These are phyloP conservation scores for Aspergillus aculeatinus DNA, from an alignment of 2,329 filamentous ascomycete species.

Conservation along the genomic window DNA sequence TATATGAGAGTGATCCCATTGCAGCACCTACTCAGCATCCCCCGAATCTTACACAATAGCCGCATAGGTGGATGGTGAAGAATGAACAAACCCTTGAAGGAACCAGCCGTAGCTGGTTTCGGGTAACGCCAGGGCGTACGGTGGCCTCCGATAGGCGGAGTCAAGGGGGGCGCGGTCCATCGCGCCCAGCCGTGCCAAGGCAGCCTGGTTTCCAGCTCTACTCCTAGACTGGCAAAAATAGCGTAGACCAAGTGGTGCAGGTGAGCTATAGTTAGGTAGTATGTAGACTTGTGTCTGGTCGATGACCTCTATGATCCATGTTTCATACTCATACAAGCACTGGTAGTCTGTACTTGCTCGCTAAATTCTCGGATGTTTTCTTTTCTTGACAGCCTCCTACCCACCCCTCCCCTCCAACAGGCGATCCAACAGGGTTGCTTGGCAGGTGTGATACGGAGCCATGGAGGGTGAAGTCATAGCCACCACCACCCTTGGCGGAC, in stretches of 20 bases:
- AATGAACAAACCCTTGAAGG: neutral
- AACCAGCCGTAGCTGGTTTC: neutral
- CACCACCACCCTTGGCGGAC: neutral
- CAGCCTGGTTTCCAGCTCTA: neutral
- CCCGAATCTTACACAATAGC: neutral
- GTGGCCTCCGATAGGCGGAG: neutral
- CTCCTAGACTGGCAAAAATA: neutral
- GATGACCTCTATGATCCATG: too few species aligned
- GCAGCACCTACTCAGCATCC: too few species aligned
- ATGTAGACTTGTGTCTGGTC: too few species aligned
- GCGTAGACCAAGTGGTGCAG: neutral
- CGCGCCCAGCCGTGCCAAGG: neutral
- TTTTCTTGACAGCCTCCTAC: neutral
- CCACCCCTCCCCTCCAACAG: neutral
- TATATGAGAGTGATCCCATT: too few species aligned
- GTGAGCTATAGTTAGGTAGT: too few species aligned
- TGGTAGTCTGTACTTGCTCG: too few species aligned
- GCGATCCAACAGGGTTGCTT: neutral
- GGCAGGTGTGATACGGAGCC: constrained; percentile 1
- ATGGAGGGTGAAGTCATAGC: constrained; percentile 1
- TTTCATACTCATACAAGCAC: too few species aligned
- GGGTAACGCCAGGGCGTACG: neutral
- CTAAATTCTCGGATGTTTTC: too few species aligned
- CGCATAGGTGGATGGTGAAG: neutral
- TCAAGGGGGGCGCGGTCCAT: neutral